Conservation (phyloP, 257 asterid species). For the Nicotiana knightiana region DNA sequence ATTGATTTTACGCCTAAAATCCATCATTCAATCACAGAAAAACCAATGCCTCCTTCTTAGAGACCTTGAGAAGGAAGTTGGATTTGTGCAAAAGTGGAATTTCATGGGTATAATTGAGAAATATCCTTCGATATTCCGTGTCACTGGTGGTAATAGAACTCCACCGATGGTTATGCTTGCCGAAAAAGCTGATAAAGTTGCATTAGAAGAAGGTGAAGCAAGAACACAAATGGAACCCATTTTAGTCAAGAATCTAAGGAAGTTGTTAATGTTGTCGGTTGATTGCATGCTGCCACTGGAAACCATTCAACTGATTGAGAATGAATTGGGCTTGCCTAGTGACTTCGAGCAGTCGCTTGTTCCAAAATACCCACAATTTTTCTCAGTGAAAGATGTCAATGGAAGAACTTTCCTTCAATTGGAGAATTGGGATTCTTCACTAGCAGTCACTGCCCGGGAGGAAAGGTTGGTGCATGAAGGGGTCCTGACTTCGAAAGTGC, state of each 20-base stretch:
- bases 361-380: slow-evolving; percentile 61
- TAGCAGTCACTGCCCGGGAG: slow-evolving; percentile 81
- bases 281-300: slow-evolving; percentile 71
- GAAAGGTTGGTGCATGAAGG: slow-evolving; percentile 39
- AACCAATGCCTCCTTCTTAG: slow-evolving; percentile 54
- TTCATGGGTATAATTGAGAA: slow-evolving; percentile 73
- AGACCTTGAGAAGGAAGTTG: slow-evolving; percentile 96
- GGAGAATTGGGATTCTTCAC: slow-evolving; percentile 91
- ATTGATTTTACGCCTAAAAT: slow-evolving; percentile 53
- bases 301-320: slow-evolving; percentile 45
- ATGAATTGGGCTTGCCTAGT: slow-evolving; percentile 69
- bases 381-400: slow-evolving; percentile 42
- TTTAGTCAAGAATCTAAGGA: slow-evolving; percentile 66
- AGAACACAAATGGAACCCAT: slow-evolving; percentile 64
- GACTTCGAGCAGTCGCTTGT: slow-evolving; percentile 62
- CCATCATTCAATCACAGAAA: slow-evolving; percentile 70
- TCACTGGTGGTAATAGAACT: slow-evolving; percentile 41
- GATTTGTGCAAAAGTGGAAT: slow-evolving; percentile 92
- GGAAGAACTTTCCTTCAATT: slow-evolving; percentile 60
- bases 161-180: slow-evolving; percentile 69
- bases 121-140: slow-evolving; percentile 65
- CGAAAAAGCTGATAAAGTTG: slow-evolving; percentile 62
- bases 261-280: slow-evolving; percentile 81
- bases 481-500: slow-evolving; percentile 9
- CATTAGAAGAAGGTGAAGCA: slow-evolving; percentile 48